Conservation (phyloP, 1,284 basidiomycete species). For the Ustilago sp. region DNA sequence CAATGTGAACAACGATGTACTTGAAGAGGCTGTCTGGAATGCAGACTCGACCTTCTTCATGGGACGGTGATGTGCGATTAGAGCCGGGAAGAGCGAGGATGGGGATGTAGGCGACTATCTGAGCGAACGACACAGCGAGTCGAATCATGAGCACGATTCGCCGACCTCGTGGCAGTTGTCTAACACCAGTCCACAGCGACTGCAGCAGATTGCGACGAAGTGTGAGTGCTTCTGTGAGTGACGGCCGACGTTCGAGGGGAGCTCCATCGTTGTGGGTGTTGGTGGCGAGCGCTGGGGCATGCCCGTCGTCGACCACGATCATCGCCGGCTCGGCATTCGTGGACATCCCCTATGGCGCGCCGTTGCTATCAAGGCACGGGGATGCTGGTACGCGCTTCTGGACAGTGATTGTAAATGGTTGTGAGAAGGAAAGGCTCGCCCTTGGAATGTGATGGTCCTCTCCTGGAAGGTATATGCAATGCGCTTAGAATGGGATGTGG, state of each 20-base stretch:
- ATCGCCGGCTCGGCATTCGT: slow-evolving; percentile 19
- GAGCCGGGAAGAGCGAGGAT: slow-evolving; percentile 35
- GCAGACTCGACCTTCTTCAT: slow-evolving; percentile 34
- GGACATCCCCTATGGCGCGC: slow-evolving; percentile 19
- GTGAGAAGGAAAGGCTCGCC: no score
- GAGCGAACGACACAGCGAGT: slow-evolving; percentile 33
- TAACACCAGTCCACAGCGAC: slow-evolving; percentile 36
- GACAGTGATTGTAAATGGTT: no score
- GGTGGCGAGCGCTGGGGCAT: not conserved
- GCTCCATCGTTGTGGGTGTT: not conserved
- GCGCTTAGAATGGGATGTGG: not conserved
- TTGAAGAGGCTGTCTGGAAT: slow-evolving; percentile 57
- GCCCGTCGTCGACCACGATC: not conserved
- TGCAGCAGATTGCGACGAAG: slow-evolving; percentile 49
- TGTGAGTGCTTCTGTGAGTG: slow-evolving; percentile 46
- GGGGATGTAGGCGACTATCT: slow-evolving; percentile 46
- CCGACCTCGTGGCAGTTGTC: slow-evolving; percentile 39
- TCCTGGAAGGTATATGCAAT: not conserved
- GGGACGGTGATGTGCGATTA: slow-evolving; percentile 23
- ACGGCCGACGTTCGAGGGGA: not conserved
- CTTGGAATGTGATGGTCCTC: not conserved
- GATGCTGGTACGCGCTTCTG: no score
- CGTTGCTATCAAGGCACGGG: not conserved
- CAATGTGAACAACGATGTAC: slow-evolving; percentile 55
- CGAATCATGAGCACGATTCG: slow-evolving; percentile 42